phyloP scores from a whole-genome alignment of 129 eudicot genomes.

The Deinandra increscens region DNA sequence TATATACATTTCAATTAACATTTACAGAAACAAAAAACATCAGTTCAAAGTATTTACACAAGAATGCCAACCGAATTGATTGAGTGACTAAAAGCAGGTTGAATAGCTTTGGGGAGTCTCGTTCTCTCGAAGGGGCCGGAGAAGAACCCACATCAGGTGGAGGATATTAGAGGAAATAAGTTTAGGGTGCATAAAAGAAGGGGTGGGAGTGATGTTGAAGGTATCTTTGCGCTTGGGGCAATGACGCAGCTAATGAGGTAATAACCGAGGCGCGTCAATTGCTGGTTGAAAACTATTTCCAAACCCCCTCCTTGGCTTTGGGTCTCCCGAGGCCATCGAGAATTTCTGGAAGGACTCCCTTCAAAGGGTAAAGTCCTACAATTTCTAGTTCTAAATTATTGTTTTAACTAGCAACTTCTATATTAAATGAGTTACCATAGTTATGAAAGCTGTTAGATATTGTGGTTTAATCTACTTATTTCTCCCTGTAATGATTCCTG shows the following conservation, averaged over 20 bases:
- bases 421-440: too few species aligned
- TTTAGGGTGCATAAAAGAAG: neutral
- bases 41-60: too few species aligned
- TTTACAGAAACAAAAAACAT: too few species aligned
- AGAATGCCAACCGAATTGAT: too few species aligned
- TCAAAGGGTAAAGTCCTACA: constrained; percentile 22
- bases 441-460: too few species aligned
- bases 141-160: constrained; percentile 19
- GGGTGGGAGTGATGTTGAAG: neutral
- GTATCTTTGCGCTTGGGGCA: constrained; percentile 40
- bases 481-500: too few species aligned
- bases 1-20: too few species aligned
- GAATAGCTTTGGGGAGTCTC: too few species aligned
- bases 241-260: constrained; percentile 42
- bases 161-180: neutral
- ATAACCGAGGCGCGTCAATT: constrained; percentile 63
- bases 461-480: too few species aligned
- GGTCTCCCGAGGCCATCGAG: constrained; percentile 45
- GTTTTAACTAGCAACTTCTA: too few species aligned
- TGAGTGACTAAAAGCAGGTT: too few species aligned
- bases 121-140: too few species aligned
- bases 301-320: constrained; percentile 54
- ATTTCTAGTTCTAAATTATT: neutral
- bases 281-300: constrained; percentile 59
- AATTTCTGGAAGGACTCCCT: constrained; percentile 42